Evolutionary conservation across 768 basidiomycete genomes (phyloP), one percentile per base, ranked within the genome.

Genomic region (Kondoa subrosea): DNA sequence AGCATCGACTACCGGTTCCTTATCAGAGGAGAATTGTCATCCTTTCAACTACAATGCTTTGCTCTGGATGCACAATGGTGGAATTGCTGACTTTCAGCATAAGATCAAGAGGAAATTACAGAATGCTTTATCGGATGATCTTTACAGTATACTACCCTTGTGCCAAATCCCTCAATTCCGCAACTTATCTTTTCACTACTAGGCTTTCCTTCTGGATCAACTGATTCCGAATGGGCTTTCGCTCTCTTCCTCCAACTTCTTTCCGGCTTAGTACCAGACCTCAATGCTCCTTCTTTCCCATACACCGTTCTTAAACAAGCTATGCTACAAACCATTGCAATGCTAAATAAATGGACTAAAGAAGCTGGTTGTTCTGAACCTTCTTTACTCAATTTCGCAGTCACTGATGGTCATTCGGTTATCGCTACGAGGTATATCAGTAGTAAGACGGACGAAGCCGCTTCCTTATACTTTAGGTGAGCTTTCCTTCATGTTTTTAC

Each of bases 201-300:
- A n/a, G n/a, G n/a, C n/a, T 82, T 84, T 72, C 91, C 92, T 1
- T 85, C 87, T 67, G 95, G 95, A 66, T 92, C 96, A 74, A 97
- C 95, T 30, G 93, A 99, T 78, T 92, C 90, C 2, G 92, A 99
- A 80, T 96, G 92, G 91, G 87, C 89, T 3, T 99, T 97, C 75
- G 91, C 89, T 21, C 66, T 69, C 26, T 69, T 69, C 31, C 56
- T 69, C 30, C 69, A 69, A 50, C 61, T 57, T 31, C 58, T 70
- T 26, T 68, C 69, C 27, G 31, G 40, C 29, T 27, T 70, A 26
- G 40, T 50, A 50, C 57, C 69, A 3, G 67, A 70, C 64, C 40
- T 88, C 1, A 82, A 86, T 74, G 87, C 89, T 0, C 82, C 80
- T 60, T 81, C 81, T 0, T 93, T 96, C 78, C 83, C 85, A 0